These are phyloP conservation scores for Isoetes engelmannii DNA, from an alignment of 83 land plant species.

Conservation along the genomic window DNA sequence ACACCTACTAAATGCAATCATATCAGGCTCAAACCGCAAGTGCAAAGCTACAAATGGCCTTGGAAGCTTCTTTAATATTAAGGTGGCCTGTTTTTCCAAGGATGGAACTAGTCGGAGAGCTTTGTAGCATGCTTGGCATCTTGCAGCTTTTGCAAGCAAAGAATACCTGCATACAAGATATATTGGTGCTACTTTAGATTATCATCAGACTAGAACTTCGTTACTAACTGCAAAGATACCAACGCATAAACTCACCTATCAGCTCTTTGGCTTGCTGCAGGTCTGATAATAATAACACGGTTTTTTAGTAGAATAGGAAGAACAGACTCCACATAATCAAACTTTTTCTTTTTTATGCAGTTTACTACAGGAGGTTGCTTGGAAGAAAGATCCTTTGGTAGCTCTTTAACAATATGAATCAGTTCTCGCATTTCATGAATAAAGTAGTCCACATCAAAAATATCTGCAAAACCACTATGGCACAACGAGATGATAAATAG, in stretches of 20 bases:
- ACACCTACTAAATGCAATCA: constrained; percentile 89
- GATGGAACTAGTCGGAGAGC: constrained; percentile 56
- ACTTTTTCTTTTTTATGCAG: constrained; percentile 64
- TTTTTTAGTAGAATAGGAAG: constrained; percentile 60
- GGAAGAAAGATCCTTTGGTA: constrained; percentile 48
- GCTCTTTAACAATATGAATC: constrained; percentile 58
- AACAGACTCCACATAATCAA: constrained; percentile 69
- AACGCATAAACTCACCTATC: constrained; percentile 46
- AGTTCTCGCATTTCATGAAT: constrained; percentile 48
- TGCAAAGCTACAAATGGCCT: constrained; percentile 82
- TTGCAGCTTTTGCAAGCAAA: constrained; percentile 54
- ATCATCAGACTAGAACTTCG: no score
- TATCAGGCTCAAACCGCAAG: constrained; percentile 88
- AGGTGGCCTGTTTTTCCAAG: constrained; percentile 45
- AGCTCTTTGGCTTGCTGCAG: constrained; percentile 80
- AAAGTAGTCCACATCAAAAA: constrained; percentile 87
- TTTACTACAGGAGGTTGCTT: constrained; percentile 48
- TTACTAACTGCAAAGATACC: neutral
- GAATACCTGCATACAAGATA: constrained; percentile 42
- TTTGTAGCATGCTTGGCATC: constrained; percentile 77
- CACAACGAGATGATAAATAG: neutral
- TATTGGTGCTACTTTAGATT: no score
- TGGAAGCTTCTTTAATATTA: constrained; percentile 58
- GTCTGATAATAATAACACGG: constrained; percentile 54
- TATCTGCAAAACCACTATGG: constrained; percentile 80